These are phyloP conservation scores for Oxyria digyna DNA, from an alignment of 148 eudicot genomes.

Conservation along the genomic window DNA sequence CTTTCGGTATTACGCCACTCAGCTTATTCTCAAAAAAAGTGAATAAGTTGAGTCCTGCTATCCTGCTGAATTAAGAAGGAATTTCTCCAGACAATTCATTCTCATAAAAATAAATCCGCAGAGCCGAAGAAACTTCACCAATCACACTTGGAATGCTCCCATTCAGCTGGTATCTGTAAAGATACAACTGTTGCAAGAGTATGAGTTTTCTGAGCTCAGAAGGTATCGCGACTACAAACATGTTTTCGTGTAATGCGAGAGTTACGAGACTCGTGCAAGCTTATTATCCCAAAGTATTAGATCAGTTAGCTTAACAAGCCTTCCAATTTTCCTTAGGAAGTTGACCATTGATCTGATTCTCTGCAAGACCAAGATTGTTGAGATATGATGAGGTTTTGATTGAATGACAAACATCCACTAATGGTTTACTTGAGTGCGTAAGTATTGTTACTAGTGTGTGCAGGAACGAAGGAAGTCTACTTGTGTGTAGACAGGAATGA, in stretches of 20 bases:
- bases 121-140: constrained; percentile 59
- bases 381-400: too few relatives aligned
- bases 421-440: too few relatives aligned
- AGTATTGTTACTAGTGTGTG: too few relatives aligned
- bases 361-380: constrained; percentile 92
- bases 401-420: too few relatives aligned
- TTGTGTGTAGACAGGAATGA: too few relatives aligned
- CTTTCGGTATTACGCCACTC: constrained; percentile 54
- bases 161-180: constrained; percentile 70
- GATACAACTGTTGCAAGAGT: constrained; percentile 38
- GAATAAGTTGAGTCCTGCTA: constrained; percentile 44
- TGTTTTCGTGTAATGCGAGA: constrained; percentile 78
- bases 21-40: constrained; percentile 72
- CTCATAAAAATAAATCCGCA: constrained; percentile 78
- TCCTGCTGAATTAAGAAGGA: constrained; percentile 49
- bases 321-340: constrained; percentile 75
- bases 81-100: constrained; percentile 60
- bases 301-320: constrained; percentile 47
- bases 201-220: constrained; percentile 50
- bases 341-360: constrained; percentile 51
- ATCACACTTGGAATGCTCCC: constrained; percentile 76
- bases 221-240: constrained; percentile 66
- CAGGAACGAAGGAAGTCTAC: too few relatives aligned
- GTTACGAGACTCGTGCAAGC: constrained; percentile 61
- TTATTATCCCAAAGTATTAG: constrained; percentile 70